Percentiles rank a stretch among this genome's conserved stretches.
Conservation (phyloP, 1,284 basidiomycete genomes). For the Ceratobasidium sp. region DNA sequence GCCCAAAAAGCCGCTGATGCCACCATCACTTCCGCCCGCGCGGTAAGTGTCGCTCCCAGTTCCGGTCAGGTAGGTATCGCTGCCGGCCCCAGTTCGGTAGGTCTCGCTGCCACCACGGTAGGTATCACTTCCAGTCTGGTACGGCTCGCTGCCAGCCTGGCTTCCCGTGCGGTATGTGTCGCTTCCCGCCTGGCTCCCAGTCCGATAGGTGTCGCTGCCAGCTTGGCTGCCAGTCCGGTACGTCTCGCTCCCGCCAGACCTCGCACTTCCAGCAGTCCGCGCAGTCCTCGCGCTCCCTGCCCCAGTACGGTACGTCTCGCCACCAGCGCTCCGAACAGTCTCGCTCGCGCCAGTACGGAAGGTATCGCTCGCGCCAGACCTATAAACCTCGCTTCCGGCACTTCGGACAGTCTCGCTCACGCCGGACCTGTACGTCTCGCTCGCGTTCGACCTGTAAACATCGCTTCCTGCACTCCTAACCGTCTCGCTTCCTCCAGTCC, state of each 20-base stretch:
- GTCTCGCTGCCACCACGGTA: slow-evolving; percentile 1
- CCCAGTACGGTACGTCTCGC: slow-evolving; percentile 19
- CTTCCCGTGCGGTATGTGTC: background rate
- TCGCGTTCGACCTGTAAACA: background rate
- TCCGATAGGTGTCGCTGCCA: background rate
- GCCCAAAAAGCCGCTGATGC: slow-evolving; percentile 32
- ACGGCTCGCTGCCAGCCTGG: background rate
- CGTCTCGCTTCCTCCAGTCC: slow-evolving; percentile 20
- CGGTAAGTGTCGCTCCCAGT: slow-evolving; percentile 36
- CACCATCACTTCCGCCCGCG: slow-evolving; percentile 23
- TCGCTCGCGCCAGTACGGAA: slow-evolving; percentile 21
- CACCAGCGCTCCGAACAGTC: background rate
- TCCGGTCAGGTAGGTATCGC: slow-evolving; percentile 11
- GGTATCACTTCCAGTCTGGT: background rate
- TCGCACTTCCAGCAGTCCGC: slow-evolving; percentile 7
- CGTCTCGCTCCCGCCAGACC: slow-evolving; percentile 18
- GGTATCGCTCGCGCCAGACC: slow-evolving; percentile 22
- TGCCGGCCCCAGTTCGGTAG: background rate
- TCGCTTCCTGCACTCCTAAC: slow-evolving; percentile 1
- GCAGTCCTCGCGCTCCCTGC: slow-evolving; percentile 1
- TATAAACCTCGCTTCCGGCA: background rate
- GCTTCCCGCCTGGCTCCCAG: background rate
- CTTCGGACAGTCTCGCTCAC: slow-evolving; percentile 27
- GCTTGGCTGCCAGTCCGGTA: background rate
- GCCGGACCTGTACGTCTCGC: slow-evolving; percentile 26